Percentiles rank a stretch among this genome's conserved stretches.
phyloP scores from a whole-genome alignment of 352 stramenopile species.

The Pythium folliculosum region DNA sequence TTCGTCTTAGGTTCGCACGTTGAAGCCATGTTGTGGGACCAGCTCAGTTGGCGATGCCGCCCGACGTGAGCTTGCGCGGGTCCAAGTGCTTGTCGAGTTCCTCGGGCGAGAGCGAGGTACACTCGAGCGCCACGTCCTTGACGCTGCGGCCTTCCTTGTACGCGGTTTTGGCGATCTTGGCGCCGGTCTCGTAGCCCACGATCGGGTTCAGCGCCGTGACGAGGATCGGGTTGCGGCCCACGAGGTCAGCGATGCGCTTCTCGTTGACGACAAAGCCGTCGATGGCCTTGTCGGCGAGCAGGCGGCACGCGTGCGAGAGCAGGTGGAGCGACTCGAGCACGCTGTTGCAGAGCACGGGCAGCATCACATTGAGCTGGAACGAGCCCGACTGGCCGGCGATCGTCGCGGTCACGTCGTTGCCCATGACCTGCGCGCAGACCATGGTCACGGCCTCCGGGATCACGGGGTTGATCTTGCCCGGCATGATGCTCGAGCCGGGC shows the following conservation, averaged over 20 bases:
- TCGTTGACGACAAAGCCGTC: conserved; percentile 49
- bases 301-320: conserved; percentile 38
- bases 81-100: conserved; percentile 62
- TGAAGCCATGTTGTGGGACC: not conserved
- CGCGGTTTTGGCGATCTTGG: conserved; percentile 60
- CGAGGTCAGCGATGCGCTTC: conserved; percentile 41
- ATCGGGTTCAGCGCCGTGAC: conserved; percentile 62
- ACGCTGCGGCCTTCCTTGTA: conserved; percentile 58
- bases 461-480: conserved; percentile 96
- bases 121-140: conserved; percentile 50
- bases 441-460: conserved; percentile 57
- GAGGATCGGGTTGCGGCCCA: conserved; percentile 60
- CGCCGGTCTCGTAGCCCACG: conserved; percentile 56
- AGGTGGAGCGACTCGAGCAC: conserved; percentile 50
- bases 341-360: conserved; percentile 56
- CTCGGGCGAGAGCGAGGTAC: conserved; percentile 41
- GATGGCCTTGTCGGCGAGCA: conserved; percentile 51
- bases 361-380: conserved; percentile 67
- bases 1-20: not conserved
- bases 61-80: conserved; percentile 45
- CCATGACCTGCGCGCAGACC: conserved; percentile 61
- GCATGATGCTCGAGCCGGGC: conserved; percentile 96
- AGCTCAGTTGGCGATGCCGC: conserved; percentile 42
- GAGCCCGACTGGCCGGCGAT: conserved; percentile 49
- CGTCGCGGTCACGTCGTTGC: conserved; percentile 56